A percentile compares a stretch with the other conserved stretches of the same genome.
These are phyloP conservation scores for Nymphaea colorata DNA, from an alignment of 164 flowering plant species.

Conservation along the genomic window DNA sequence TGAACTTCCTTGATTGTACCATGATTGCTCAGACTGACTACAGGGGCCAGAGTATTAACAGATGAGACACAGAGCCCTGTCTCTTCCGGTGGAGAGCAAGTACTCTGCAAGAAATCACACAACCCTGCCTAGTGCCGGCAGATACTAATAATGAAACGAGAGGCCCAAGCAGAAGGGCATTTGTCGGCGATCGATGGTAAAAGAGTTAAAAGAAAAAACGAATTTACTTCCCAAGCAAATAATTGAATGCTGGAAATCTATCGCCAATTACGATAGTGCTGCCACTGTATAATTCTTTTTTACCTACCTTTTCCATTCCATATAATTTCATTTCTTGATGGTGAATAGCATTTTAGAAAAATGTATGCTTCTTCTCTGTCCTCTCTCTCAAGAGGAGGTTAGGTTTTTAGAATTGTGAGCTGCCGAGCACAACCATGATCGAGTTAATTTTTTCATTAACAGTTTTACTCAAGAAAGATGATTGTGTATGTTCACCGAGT, in stretches of 20 bases:
- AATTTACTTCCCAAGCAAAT: too few relatives aligned
- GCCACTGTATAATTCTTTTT: too few relatives aligned
- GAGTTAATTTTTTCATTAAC: too few relatives aligned
- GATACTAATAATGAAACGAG: neutral
- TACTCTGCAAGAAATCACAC: neutral
- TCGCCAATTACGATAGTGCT: neutral
- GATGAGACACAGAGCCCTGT: neutral
- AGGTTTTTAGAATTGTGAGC: too few relatives aligned
- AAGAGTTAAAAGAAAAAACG: neutral
- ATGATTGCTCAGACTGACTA: constrained; percentile 13
- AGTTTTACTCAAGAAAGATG: too few relatives aligned
- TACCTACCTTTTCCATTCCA: too few relatives aligned
- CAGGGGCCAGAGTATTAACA: neutral
- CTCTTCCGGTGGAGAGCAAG: neutral
- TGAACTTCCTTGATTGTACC: constrained; percentile 72
- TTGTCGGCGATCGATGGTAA: neutral
- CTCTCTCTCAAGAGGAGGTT: too few relatives aligned
- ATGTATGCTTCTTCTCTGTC: too few relatives aligned
- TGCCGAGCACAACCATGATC: too few relatives aligned
- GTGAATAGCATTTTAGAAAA: too few relatives aligned
- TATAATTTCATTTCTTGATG: too few relatives aligned
- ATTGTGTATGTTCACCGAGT: too few relatives aligned
- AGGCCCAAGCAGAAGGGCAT: neutral
- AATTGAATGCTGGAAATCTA: neutral
- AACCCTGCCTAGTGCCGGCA: neutral